A percentile compares a stretch with the other conserved stretches of the same genome.
Evolutionary conservation across 2,329 filamentous ascomycete species (phyloP).

Genomic region (Triangularia verruculosa): DNA sequence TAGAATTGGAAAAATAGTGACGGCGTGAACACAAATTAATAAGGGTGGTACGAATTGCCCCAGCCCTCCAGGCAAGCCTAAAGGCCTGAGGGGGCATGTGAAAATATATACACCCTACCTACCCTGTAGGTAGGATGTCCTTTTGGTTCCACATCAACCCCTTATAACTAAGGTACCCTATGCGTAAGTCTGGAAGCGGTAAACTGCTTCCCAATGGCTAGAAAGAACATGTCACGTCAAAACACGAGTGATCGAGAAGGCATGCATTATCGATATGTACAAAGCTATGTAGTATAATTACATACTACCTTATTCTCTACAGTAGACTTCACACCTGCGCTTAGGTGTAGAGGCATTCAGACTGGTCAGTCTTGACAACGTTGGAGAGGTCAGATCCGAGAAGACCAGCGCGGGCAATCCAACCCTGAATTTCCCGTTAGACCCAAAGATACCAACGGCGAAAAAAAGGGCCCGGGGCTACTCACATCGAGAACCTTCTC

Average conservation of each 20-base stretch:
- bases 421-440: not conserved
- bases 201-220: too few species aligned
- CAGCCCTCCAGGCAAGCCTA: too few species aligned
- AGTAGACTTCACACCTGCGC: not conserved
- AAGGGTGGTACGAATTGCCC: too few species aligned
- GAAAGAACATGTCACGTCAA: too few species aligned
- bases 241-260: not conserved
- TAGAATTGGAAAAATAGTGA: too few species aligned
- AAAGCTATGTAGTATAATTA: not conserved
- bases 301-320: not conserved
- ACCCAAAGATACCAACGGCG: not conserved
- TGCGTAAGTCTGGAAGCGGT: too few species aligned
- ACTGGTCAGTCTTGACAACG: slow-evolving; percentile 10
- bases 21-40: too few species aligned
- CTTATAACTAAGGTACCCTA: too few species aligned
- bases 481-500: slow-evolving; percentile 32
- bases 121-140: too few species aligned
- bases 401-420: slow-evolving; percentile 4
- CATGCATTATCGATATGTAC: not conserved
- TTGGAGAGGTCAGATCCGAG: slow-evolving; percentile 4
- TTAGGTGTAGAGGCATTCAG: slow-evolving; percentile 1
- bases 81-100: too few species aligned
- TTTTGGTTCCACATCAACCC: too few species aligned
- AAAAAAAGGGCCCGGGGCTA: slow-evolving; percentile 3
- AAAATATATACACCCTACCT: too few species aligned